Percentiles rank a stretch among this genome's conserved stretches.
Evolutionary conservation across 805 yeast genomes (phyloP).

Genomic region (Metschnikowia lachancei): DNA sequence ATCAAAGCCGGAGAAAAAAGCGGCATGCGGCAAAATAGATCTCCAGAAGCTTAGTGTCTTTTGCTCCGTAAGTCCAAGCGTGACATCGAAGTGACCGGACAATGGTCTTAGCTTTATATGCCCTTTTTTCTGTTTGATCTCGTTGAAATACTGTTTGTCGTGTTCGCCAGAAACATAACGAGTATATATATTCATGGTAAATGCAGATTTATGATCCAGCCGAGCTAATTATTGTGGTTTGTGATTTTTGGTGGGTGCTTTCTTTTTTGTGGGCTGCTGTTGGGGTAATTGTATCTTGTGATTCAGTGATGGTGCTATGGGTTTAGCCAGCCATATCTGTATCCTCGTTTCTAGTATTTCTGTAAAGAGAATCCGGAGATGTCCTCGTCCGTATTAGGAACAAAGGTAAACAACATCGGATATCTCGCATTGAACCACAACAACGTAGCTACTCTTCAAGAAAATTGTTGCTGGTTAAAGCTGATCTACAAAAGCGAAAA

Average conservation of each 20-base stretch:
- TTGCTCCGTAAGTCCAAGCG: constrained; percentile 1
- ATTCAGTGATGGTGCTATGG: too few relatives aligned
- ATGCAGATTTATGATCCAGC: not conserved
- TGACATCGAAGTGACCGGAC: constrained; percentile 25
- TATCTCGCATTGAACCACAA: not conserved
- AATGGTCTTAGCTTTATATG: constrained; percentile 25
- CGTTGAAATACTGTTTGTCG: constrained; percentile 19
- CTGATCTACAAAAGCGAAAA: too few relatives aligned
- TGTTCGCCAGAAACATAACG: constrained; percentile 40
- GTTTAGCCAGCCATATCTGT: not conserved
- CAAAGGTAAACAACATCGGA: constrained; percentile 7
- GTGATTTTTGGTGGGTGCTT: not conserved
- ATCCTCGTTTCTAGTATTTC: not conserved
- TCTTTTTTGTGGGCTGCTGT: not conserved
- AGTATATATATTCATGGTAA: constrained; percentile 36
- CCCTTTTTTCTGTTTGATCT: constrained; percentile 10
- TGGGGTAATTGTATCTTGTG: too few relatives aligned
- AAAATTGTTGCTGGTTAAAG: too few relatives aligned
- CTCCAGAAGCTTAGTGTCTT: constrained; percentile 33
- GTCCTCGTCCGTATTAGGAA: constrained; percentile 3
- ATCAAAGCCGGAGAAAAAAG: constrained; percentile 53
- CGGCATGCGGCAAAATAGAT: constrained; percentile 45
- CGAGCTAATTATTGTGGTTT: not conserved
- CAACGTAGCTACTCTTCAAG: too few relatives aligned
- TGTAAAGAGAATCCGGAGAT: not conserved